Base-by-base conservation (phyloP, 495 filamentous ascomycete species). In the Pyrenula aspistea region DNA sequence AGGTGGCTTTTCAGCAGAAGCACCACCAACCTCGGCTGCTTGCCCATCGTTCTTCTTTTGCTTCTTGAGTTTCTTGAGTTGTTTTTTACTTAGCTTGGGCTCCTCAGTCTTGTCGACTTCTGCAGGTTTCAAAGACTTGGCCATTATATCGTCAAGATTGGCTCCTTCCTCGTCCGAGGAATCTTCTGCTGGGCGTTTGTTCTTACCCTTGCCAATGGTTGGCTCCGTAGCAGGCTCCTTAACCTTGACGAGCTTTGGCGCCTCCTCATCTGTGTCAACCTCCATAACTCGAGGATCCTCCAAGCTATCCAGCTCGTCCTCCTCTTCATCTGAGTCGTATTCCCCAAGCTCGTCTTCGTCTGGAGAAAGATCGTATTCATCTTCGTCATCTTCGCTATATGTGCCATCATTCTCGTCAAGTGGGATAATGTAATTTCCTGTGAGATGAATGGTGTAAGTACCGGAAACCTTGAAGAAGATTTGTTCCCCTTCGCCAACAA, bases 21-120 rank as follows among this genome's bases (percentile, higher is more conserved):
- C 77, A 25, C 67, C 57, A 68, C 85, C 81, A 51, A 74, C 75
- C 52, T 75, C 68, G 57, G 85, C 78, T 51, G 92, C 83, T 60
- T 95, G 84, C 51, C 92, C 92, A 66, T 91, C 85, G 76, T 95
- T 96, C 76, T 93, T 94, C 85, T 97, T 97, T 48, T 21, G 50
- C 50, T 52, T 52, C 19, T 52, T 52, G 21, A 95, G 78, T 80
- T 96, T 99, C 83, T 99, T 97, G 64, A 85, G 83, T 70, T 98
- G 89, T 77, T 96, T 97, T 82, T 97, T 96, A 79, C 83, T 92
- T 54, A 94, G 78, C 63, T 74, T 77, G 51, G 71, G 65, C 58
- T 83, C 80, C 60, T 75, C 79, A 64, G 85, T 86, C 59, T 79
- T 72, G 57, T 77, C 73, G 10, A 76, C 65, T 59, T 74, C 72